Conservation (phyloP, 768 basidiomycete genomes). For the Lentinula edodes region DNA sequence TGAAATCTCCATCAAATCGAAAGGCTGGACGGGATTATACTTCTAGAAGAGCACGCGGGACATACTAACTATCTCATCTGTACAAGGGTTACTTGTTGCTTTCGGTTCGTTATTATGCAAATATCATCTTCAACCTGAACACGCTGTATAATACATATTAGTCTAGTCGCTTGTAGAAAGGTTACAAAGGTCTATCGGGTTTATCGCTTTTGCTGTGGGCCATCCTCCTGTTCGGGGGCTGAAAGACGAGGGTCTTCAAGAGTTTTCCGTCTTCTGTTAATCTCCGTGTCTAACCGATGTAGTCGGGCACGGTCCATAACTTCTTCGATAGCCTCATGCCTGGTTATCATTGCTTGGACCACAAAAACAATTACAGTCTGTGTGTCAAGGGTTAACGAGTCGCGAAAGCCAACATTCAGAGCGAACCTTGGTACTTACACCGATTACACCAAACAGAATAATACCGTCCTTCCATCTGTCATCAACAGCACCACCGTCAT, state of each 20-base stretch:
- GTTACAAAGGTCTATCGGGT: neutral
- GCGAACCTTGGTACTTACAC: constrained; percentile 31
- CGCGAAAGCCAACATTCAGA: neutral
- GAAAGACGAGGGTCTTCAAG: constrained; percentile 5
- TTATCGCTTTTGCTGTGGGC: neutral
- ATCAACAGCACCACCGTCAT: constrained; percentile 43
- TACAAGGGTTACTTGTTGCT: neutral
- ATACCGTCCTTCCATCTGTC: constrained; percentile 66
- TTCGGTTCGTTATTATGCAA: neutral
- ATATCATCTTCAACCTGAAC: too few relatives aligned
- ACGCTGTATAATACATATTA: neutral
- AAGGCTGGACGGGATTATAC: constrained; percentile 44
- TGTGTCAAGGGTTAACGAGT: neutral
- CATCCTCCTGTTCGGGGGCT: neutral
- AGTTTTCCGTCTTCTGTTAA: neutral
- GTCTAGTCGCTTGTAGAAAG: neutral
- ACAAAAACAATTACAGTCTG: constrained; percentile 25
- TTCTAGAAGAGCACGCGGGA: constrained; percentile 20
- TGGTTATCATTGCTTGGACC: constrained; percentile 20
- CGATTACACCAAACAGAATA: constrained; percentile 48
- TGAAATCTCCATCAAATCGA: constrained; percentile 31
- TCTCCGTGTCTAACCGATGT: neutral
- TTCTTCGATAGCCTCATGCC: constrained; percentile 18
- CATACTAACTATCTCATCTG: neutral
- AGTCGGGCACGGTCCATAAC: constrained; percentile 1